Evolutionary conservation across 768 basidiomycete species (phyloP).

Genomic region (Cystobasidium ongulense): DNA sequence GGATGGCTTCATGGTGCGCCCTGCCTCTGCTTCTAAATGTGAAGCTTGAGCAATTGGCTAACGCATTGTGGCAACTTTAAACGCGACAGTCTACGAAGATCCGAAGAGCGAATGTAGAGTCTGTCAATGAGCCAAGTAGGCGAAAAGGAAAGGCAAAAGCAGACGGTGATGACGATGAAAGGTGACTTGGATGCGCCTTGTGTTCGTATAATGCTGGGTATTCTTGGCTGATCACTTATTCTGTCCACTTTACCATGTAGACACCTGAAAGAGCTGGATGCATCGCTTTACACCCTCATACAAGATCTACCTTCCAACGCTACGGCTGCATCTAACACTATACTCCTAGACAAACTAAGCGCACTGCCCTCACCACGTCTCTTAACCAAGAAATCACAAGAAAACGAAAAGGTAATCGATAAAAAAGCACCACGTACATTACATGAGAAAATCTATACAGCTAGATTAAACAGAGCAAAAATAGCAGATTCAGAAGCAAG

Average conservation of each 20-base stretch:
- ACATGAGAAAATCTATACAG: slow-evolving; percentile 7
- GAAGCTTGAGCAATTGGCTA: background rate
- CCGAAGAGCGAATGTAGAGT: background rate
- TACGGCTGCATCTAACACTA: background rate
- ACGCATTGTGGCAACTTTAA: background rate
- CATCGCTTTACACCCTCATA: slow-evolving; percentile 23
- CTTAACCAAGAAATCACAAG: background rate
- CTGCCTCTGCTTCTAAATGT: background rate
- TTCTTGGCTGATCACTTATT: background rate
- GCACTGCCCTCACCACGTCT: background rate
- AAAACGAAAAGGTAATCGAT: slow-evolving; percentile 9
- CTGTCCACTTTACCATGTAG: background rate
- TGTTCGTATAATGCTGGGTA: background rate
- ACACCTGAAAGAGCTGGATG: slow-evolving; percentile 24
- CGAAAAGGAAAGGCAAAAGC: slow-evolving; percentile 12
- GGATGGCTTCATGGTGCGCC: slow-evolving; percentile 13
- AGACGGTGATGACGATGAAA: slow-evolving; percentile 11
- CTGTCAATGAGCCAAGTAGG: background rate
- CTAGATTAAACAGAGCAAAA: slow-evolving; percentile 2
- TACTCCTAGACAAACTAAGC: background rate
- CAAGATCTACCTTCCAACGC: slow-evolving; percentile 18
- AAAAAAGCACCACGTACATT: background rate
- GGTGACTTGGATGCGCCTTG: background rate
- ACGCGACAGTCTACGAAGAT: slow-evolving; percentile 22
- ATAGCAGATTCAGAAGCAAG: background rate